These are phyloP conservation scores for Suhomyces terraborum DNA, from an alignment of 1,139 yeast genomes.

Conservation along the genomic window DNA sequence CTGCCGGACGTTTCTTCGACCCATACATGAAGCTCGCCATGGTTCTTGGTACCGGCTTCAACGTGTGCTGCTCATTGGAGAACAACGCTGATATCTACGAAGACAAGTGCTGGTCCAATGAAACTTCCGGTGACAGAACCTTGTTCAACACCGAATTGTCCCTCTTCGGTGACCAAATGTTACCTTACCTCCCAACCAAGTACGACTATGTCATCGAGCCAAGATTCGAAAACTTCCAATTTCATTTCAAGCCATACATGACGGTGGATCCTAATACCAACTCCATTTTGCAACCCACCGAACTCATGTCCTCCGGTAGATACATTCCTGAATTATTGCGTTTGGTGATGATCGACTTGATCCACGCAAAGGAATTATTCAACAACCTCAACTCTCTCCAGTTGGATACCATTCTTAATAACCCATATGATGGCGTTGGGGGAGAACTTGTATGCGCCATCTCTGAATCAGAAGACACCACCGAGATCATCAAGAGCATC, in stretches of 20 bases:
- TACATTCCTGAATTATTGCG: slow-evolving; percentile 57
- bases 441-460: slow-evolving; percentile 44
- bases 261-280: slow-evolving; percentile 30
- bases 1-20: slow-evolving; percentile 47
- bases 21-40: slow-evolving; percentile 41
- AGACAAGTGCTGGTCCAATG: slow-evolving; percentile 26
- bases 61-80: slow-evolving; percentile 43
- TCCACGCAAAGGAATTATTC: slow-evolving; percentile 36
- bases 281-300: slow-evolving; percentile 54
- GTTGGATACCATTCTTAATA: slow-evolving; percentile 12
- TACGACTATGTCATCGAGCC: slow-evolving; percentile 42
- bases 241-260: slow-evolving; percentile 38
- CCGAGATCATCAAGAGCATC: slow-evolving; percentile 25
- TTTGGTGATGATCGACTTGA: slow-evolving; percentile 39
- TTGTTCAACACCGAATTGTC: slow-evolving; percentile 46
- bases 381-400: slow-evolving; percentile 16
- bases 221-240: slow-evolving; percentile 30
- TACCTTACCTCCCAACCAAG: slow-evolving; percentile 33
- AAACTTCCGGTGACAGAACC: slow-evolving; percentile 17
- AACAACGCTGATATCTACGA: slow-evolving; percentile 21
- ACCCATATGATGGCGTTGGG: slow-evolving; percentile 40
- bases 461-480: slow-evolving; percentile 32
- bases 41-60: slow-evolving; percentile 51
- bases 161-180: slow-evolving; percentile 41
- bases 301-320: slow-evolving; percentile 56